phyloP scores from a whole-genome alignment of 2,329 filamentous ascomycete genomes.

The Magnaporthiopsis rhizophila region DNA sequence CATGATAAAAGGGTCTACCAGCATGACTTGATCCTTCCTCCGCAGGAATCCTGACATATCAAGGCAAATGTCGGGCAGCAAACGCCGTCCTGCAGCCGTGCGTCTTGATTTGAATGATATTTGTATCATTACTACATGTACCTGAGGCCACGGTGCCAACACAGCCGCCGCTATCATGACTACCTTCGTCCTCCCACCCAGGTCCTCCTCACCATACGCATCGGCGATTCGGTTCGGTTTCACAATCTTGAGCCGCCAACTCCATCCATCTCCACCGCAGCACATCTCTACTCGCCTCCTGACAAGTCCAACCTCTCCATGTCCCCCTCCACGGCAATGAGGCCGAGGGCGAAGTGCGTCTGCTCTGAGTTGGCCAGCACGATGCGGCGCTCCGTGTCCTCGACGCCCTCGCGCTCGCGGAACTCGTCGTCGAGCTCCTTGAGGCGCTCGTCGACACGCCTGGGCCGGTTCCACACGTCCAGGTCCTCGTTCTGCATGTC shows the following conservation, averaged over 20 bases:
- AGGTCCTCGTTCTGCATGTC: slow-evolving; percentile 29
- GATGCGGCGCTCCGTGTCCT: slow-evolving; percentile 33
- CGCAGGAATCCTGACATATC: neutral
- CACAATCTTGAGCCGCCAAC: no score
- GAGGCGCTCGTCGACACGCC: slow-evolving; percentile 44
- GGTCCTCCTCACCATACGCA: neutral
- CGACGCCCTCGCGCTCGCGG: neutral
- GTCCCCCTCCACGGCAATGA: slow-evolving; percentile 72
- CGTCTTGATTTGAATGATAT: neutral
- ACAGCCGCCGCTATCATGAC: no score
- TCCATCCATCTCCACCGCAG: no score
- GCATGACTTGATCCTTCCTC: neutral
- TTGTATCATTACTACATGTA: neutral
- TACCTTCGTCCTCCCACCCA: neutral
- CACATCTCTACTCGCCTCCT: slow-evolving; percentile 16
- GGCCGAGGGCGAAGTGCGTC: slow-evolving; percentile 68
- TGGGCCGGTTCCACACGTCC: slow-evolving; percentile 39
- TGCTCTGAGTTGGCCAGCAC: slow-evolving; percentile 55
- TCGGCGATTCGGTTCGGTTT: neutral
- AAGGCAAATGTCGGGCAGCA: neutral
- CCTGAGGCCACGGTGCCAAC: neutral
- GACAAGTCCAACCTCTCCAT: slow-evolving; percentile 54
- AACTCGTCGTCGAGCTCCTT: slow-evolving; percentile 31
- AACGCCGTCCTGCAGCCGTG: neutral
- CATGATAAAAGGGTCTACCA: neutral